Percentiles rank a stretch among this genome's conserved stretches.
Conservation (phyloP, 75 land plant species). For the Picea glauca region DNA sequence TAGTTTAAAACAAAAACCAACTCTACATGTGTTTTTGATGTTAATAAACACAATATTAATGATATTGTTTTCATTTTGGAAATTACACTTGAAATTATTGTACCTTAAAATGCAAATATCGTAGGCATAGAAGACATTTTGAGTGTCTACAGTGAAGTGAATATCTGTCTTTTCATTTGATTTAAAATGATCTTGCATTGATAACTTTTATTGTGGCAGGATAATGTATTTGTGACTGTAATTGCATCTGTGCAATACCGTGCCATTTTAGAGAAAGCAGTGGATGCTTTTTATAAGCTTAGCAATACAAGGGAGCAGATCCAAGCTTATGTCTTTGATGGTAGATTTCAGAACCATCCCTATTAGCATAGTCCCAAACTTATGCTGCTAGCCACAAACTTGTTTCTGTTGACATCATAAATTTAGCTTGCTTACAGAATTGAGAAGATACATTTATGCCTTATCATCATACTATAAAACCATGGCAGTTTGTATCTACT, state of each 20-base stretch:
- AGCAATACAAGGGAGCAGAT: constrained; percentile 72
- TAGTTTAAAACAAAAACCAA: too few species aligned
- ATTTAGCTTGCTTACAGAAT: not conserved
- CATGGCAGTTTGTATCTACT: not conserved
- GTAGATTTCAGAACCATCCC: constrained; percentile 16
- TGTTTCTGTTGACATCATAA: not conserved
- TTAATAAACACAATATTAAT: too few species aligned
- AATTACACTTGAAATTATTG: too few species aligned
- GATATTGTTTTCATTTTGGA: too few species aligned
- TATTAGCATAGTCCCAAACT: not conserved
- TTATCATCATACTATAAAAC: not conserved
- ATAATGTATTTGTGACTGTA: constrained; percentile 82
- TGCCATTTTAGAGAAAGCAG: constrained; percentile 43
- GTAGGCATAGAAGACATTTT: too few species aligned
- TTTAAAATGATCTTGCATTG: too few species aligned
- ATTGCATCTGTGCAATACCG: constrained; percentile 76
- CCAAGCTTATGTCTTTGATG: constrained; percentile 84
- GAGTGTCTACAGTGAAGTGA: too few species aligned
- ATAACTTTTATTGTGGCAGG: constrained; percentile 34
- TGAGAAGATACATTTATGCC: not conserved
- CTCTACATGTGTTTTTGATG: too few species aligned
- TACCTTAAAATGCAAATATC: too few species aligned
- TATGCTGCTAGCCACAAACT: not conserved
- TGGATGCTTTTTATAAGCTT: constrained; percentile 74
- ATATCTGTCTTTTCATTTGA: too few species aligned